Percentiles rank a stretch among this genome's conserved stretches.
These are phyloP conservation scores for Phyllosticta citriasiana DNA, from an alignment of 2,329 filamentous ascomycete genomes.

Conservation along the genomic window DNA sequence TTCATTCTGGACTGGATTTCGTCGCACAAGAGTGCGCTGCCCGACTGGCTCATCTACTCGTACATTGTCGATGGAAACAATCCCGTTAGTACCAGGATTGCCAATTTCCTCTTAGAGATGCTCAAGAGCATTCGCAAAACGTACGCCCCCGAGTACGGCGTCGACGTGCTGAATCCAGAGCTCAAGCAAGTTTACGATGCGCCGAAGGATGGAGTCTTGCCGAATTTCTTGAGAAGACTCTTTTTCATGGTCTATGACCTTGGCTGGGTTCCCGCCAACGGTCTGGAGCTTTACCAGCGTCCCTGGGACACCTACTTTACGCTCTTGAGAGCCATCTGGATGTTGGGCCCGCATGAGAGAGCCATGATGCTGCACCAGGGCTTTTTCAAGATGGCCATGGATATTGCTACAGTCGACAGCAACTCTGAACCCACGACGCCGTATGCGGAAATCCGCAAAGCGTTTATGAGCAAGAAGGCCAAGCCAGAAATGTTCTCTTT, in stretches of 20 bases:
- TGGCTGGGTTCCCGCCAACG: background rate
- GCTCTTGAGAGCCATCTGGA: background rate
- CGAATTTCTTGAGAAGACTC: background rate
- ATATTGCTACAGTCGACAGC: background rate
- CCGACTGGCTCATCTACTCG: constrained; percentile 7
- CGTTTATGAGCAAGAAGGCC: constrained; percentile 15
- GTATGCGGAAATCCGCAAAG: constrained; percentile 13
- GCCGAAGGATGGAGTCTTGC: background rate
- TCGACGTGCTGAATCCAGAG: background rate
- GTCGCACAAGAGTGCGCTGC: background rate
- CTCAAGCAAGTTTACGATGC: constrained; percentile 1
- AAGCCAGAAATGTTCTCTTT: constrained; percentile 10
- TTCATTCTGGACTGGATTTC: constrained; percentile 1
- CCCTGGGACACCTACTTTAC: constrained; percentile 8
- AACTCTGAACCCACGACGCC: background rate
- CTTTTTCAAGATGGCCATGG: constrained; percentile 1
- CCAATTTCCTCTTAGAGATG: background rate
- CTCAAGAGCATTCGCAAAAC: background rate
- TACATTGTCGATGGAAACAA: background rate
- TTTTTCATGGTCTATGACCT: background rate
- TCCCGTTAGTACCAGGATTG: background rate
- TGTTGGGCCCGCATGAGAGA: background rate
- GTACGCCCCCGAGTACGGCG: constrained; percentile 1
- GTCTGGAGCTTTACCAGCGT: background rate
- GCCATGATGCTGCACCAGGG: constrained; percentile 3